Percentiles rank a stretch among this genome's conserved stretches.
Evolutionary conservation across 176 grass and related monocot species (phyloP).

Genomic region (Oryza meyeriana): DNA sequence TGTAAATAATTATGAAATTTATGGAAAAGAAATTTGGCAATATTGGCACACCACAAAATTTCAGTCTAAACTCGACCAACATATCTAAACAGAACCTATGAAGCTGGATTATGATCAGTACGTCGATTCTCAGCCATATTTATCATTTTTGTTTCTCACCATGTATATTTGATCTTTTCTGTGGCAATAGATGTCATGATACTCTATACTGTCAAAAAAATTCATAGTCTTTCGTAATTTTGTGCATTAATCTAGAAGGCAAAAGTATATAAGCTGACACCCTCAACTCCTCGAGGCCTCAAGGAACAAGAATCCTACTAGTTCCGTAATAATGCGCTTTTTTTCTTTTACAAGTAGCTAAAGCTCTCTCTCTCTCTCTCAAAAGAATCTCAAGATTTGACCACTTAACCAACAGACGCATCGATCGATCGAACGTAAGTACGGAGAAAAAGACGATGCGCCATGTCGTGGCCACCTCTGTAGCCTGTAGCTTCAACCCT

Average conservation of each 20-base stretch:
- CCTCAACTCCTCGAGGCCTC: neutral
- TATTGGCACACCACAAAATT: too few relatives aligned
- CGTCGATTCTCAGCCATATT: neutral
- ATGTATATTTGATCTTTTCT: neutral
- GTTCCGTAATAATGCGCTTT: neutral
- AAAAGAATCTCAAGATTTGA: neutral
- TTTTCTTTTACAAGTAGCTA: neutral
- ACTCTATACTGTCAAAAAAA: neutral
- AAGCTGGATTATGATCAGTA: neutral
- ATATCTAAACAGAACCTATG: neutral
- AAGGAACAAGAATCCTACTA: neutral
- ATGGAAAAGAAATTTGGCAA: too few relatives aligned
- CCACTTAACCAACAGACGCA: neutral
- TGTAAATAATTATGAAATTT: too few relatives aligned
- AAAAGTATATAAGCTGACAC: neutral
- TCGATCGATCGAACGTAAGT: neutral
- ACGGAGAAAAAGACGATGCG: neutral
- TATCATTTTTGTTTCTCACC: neutral
- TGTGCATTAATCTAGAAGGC: neutral
- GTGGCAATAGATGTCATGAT: neutral
- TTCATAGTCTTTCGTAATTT: neutral
- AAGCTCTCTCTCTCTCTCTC: neutral
- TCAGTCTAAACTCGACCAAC: too few relatives aligned
- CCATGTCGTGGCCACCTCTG: neutral
- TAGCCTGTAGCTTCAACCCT: conserved; percentile 43